A percentile compares a stretch with the other conserved stretches of the same genome.
These are phyloP conservation scores for Fusarium nodosum DNA, from an alignment of 2,329 filamentous ascomycete genomes.

Conservation along the genomic window DNA sequence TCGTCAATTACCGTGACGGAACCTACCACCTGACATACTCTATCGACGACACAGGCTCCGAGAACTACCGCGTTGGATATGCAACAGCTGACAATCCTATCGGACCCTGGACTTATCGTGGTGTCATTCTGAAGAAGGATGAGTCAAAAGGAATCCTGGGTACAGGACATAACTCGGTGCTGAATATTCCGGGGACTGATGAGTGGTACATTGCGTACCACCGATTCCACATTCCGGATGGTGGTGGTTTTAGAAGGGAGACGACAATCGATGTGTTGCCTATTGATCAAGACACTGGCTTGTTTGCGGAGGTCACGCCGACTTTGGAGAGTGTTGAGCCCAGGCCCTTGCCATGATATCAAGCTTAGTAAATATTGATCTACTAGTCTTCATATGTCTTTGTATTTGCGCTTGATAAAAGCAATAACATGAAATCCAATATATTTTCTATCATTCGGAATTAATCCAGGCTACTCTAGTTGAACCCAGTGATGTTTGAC, in stretches of 20 bases:
- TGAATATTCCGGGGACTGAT: slow-evolving; percentile 62
- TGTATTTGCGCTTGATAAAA: background rate
- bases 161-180: slow-evolving; percentile 61
- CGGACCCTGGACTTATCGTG: slow-evolving; percentile 62
- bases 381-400: rapidly evolving
- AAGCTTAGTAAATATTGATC: background rate
- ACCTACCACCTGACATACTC: slow-evolving; percentile 64
- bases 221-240: slow-evolving; percentile 61
- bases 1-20: slow-evolving; percentile 60
- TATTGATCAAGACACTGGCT: slow-evolving; percentile 55
- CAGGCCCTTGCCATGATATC: background rate
- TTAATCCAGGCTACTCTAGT: too few relatives aligned
- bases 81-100: slow-evolving; percentile 54
- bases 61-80: slow-evolving; percentile 63
- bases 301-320: slow-evolving; percentile 55
- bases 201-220: slow-evolving; percentile 66
- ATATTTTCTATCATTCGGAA: too few relatives aligned
- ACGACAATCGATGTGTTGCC: slow-evolving; percentile 58
- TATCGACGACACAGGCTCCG: slow-evolving; percentile 61
- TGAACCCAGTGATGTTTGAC: too few relatives aligned
- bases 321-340: slow-evolving; percentile 41
- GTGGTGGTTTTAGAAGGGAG: slow-evolving; percentile 60
- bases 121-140: slow-evolving; percentile 61
- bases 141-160: slow-evolving; percentile 58
- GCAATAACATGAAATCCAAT: background rate